Conservation (phyloP, 148 eudicot species). For the Camellia granthamiana region DNA sequence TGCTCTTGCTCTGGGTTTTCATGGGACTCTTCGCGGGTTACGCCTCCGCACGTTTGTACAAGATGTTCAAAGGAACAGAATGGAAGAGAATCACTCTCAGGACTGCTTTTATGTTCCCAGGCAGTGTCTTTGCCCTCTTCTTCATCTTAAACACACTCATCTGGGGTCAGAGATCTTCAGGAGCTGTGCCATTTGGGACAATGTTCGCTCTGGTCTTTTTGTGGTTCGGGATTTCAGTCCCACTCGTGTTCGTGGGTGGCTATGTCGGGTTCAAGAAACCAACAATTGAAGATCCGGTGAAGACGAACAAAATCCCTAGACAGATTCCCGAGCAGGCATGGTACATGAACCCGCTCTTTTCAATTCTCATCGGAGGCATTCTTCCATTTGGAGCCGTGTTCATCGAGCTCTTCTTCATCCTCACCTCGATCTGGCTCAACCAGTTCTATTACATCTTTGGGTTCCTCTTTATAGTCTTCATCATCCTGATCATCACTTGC, state of each 20-base stretch:
- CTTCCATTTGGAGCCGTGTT: constrained; percentile 37
- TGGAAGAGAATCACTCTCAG: constrained; percentile 35
- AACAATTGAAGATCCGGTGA: constrained; percentile 29
- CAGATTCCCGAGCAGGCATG: constrained; percentile 41
- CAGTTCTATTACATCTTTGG: constrained; percentile 42
- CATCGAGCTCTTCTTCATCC: constrained; percentile 33
- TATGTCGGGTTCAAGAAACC: constrained; percentile 34
- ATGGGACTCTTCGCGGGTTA: constrained; percentile 48
- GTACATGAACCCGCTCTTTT: constrained; percentile 33
- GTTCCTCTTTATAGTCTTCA: constrained; percentile 35
- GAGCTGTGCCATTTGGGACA: constrained; percentile 32
- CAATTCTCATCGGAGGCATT: constrained; percentile 35
- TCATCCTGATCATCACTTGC: constrained; percentile 35
- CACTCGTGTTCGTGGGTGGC: constrained; percentile 45
- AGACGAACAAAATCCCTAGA: constrained; percentile 39
- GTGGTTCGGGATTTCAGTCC: constrained; percentile 38
- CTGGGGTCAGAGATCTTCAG: constrained; percentile 38
- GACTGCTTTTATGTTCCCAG: constrained; percentile 41
- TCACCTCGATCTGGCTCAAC: constrained; percentile 40
- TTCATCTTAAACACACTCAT: constrained; percentile 29
- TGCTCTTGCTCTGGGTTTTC: constrained; percentile 43
- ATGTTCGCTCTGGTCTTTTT: constrained; percentile 36
- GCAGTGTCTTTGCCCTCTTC: constrained; percentile 25
- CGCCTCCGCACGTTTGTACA: constrained; percentile 36
- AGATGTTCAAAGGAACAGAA: constrained; percentile 40